A percentile compares a stretch with the other conserved stretches of the same genome.
Evolutionary conservation across 2,329 filamentous ascomycete genomes (phyloP).

Genomic region (Drechslerella stenobrocha): DNA sequence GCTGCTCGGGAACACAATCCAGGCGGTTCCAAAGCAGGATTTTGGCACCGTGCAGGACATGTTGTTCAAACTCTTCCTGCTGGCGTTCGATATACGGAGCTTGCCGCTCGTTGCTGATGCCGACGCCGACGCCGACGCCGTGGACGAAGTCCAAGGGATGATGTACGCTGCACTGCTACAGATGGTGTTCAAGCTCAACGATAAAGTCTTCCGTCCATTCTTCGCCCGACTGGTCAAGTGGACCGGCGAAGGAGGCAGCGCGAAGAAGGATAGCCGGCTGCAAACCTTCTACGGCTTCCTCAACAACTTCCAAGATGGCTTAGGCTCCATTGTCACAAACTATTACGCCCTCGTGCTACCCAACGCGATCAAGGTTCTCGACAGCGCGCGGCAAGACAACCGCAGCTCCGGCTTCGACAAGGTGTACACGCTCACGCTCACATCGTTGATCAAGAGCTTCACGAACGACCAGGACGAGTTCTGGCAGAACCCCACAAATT

Average conservation of each 20-base stretch:
- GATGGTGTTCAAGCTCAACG: constrained; percentile 96
- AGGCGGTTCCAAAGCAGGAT: constrained; percentile 70
- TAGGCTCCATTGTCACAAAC: constrained; percentile 91
- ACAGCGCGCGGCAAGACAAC: constrained; percentile 50
- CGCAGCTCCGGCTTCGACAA: constrained; percentile 60
- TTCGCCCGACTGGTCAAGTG: constrained; percentile 86
- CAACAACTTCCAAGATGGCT: constrained; percentile 74
- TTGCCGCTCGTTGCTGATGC: constrained; percentile 58
- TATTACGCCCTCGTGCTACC: constrained; percentile 87
- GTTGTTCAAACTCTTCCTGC: constrained; percentile 68
- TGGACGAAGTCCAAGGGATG: constrained; percentile 66
- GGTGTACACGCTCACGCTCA: constrained; percentile 71
- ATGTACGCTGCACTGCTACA: constrained; percentile 74
- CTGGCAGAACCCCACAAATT: constrained; percentile 91
- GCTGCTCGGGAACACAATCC: constrained; percentile 74
- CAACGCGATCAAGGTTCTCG: constrained; percentile 62
- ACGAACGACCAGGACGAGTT: constrained; percentile 91
- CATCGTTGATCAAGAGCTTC: constrained; percentile 74
- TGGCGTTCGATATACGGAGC: constrained; percentile 68
- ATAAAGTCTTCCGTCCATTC: constrained; percentile 86
- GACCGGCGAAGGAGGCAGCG: constrained; percentile 59
- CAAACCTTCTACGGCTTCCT: constrained; percentile 77
- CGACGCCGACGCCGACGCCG: constrained; percentile 56
- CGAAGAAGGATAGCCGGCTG: constrained; percentile 64
- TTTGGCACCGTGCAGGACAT: constrained; percentile 74